These are phyloP conservation scores for Tetrapyrgos nigripes DNA, from an alignment of 1,284 basidiomycete genomes.

Conservation along the genomic window DNA sequence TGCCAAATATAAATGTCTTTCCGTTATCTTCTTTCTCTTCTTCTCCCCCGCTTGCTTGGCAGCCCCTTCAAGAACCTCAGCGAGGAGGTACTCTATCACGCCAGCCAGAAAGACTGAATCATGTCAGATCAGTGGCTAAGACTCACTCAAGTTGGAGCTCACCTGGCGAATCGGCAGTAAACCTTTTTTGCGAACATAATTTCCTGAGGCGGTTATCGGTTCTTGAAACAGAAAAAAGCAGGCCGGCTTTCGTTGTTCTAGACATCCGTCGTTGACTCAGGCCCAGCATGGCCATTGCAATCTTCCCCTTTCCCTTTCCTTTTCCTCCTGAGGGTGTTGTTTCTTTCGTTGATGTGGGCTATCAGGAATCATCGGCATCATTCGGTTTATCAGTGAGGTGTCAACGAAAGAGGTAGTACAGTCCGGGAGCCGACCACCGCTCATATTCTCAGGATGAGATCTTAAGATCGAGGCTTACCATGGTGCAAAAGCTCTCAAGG, in stretches of 20 bases:
- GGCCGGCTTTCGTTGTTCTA: slow-evolving; percentile 74
- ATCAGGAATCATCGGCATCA: no score
- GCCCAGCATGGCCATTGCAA: not conserved
- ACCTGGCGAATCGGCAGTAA: slow-evolving; percentile 79
- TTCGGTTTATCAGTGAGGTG: not conserved
- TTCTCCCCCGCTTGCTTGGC: slow-evolving; percentile 83
- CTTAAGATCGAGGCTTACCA: no score
- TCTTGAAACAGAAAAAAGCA: slow-evolving; percentile 90
- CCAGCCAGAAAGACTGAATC: slow-evolving; percentile 83
- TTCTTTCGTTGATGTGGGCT: not conserved
- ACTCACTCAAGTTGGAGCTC: slow-evolving; percentile 32
- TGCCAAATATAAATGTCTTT: slow-evolving; percentile 86
- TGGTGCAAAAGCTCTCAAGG: no score
- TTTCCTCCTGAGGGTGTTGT: not conserved
- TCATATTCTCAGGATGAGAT: no score
- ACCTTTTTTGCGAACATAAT: slow-evolving; percentile 79
- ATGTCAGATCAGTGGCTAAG: slow-evolving; percentile 5
- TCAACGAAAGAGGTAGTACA: no score
- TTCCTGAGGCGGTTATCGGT: slow-evolving; percentile 86
- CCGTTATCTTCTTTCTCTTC: slow-evolving; percentile 84
- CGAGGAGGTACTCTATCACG: slow-evolving; percentile 85
- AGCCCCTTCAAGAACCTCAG: slow-evolving; percentile 89
- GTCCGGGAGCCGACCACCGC: no score
- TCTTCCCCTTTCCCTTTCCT: not conserved
- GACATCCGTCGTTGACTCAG: not conserved